A percentile compares a stretch with the other conserved stretches of the same genome.
phyloP scores from a whole-genome alignment of 1,139 yeast genomes.

The Debaryomycetaceae sp. region DNA sequence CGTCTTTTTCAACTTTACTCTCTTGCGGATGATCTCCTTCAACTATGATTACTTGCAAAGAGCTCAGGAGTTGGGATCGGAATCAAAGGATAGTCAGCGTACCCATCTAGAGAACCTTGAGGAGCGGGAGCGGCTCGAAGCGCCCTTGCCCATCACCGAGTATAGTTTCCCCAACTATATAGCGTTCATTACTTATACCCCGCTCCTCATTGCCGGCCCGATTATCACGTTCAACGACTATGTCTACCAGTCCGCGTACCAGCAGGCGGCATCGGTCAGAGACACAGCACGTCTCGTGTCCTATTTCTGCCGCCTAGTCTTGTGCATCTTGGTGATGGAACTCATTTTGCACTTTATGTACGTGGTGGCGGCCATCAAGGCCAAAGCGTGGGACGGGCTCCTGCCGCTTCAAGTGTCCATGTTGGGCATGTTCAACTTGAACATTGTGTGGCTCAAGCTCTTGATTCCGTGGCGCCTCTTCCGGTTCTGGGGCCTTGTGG shows the following conservation, averaged over 20 bases:
- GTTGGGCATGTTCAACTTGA: constrained; percentile 86
- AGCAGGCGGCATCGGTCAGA: constrained; percentile 38
- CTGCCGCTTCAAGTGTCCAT: constrained; percentile 89
- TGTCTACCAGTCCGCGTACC: constrained; percentile 53
- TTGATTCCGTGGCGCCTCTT: constrained; percentile 94
- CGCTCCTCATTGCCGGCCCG: constrained; percentile 92
- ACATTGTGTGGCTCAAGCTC: constrained; percentile 84
- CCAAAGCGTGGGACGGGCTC: constrained; percentile 84
- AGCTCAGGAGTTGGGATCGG: constrained; percentile 3
- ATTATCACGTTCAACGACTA: constrained; percentile 87
- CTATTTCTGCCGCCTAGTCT: constrained; percentile 57
- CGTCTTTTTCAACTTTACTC: constrained; percentile 83
- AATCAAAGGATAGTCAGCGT: constrained; percentile 11
- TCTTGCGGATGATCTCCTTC: constrained; percentile 74
- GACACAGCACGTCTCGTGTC: constrained; percentile 36
- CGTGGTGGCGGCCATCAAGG: constrained; percentile 84
- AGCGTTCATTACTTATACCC: constrained; percentile 75
- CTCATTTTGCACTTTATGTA: constrained; percentile 75
- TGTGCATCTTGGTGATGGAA: constrained; percentile 84
- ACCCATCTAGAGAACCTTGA: constrained; percentile 16
- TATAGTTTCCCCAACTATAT: constrained; percentile 56
- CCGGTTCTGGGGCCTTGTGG: constrained; percentile 83
- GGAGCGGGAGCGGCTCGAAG: constrained; percentile 60
- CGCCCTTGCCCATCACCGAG: constrained; percentile 49
- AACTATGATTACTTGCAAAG: constrained; percentile 60